These are phyloP conservation scores for Omphalotus olearius DNA, from an alignment of 1,284 basidiomycete species.

Conservation along the genomic window DNA sequence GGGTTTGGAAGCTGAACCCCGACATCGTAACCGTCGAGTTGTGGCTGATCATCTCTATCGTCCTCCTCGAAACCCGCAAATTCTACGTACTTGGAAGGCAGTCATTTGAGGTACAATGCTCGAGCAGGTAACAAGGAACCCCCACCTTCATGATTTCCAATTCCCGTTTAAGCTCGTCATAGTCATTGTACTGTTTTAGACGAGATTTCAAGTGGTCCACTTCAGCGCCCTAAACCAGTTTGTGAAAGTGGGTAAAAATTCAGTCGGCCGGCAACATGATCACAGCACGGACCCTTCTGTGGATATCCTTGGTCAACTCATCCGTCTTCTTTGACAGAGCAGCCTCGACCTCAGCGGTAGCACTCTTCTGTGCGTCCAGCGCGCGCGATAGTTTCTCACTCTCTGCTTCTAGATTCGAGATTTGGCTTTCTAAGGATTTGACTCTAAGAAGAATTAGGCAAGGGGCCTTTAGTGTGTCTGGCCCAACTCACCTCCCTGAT, in stretches of 20 bases:
- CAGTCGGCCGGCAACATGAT: background rate
- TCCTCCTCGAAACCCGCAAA: conserved; percentile 83
- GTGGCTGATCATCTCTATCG: conserved; percentile 46
- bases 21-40: conserved; percentile 33
- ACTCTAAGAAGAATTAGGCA: conserved; percentile 40
- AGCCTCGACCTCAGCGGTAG: conserved; percentile 47
- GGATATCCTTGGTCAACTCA: conserved; percentile 58
- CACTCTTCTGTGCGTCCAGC: conserved; percentile 67
- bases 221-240: conserved; percentile 44
- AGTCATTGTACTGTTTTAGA: conserved; percentile 75
- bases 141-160: conserved; percentile 95
- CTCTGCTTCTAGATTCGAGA: conserved; percentile 72
- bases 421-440: conserved; percentile 66
- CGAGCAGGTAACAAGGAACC: conserved; percentile 14
- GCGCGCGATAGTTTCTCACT: conserved; percentile 63
- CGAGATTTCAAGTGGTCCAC: conserved; percentile 63
- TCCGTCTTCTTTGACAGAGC: conserved; percentile 52
- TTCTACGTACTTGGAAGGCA: conserved; percentile 74
- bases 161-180: conserved; percentile 95
- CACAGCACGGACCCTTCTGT: conserved; percentile 42
- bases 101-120: background rate
- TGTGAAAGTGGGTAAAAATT: background rate
- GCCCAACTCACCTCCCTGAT: conserved; percentile 59
- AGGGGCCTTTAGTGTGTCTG: background rate
- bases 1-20: conserved; percentile 78